phyloP scores from a whole-genome alignment of 768 basidiomycete species.

The Agaricus sinodeliciosus region DNA sequence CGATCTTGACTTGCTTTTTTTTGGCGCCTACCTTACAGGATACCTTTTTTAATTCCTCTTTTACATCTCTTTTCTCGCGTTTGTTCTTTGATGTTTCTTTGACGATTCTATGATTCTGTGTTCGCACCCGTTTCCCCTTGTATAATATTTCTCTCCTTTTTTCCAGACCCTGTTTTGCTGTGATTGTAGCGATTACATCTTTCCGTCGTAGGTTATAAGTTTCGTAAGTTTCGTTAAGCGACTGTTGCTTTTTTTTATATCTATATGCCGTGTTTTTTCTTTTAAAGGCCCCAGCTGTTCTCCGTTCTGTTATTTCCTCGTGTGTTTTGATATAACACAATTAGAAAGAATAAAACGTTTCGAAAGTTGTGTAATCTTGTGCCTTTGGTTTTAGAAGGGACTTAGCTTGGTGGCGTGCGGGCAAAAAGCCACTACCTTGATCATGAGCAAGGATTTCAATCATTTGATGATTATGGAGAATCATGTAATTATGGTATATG shows the following conservation, averaged over 20 bases:
- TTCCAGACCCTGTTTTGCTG: not conserved
- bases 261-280: slow-evolving; percentile 4
- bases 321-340: not conserved
- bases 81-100: not conserved
- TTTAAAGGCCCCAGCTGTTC: not conserved
- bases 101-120: too few relatives aligned
- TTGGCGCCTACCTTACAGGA: not conserved
- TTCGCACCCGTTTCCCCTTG: not conserved
- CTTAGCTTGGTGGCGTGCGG: too few relatives aligned
- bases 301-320: not conserved
- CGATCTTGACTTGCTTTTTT: not conserved
- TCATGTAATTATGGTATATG: too few relatives aligned
- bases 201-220: not conserved
- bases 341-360: slow-evolving; percentile 1
- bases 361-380: not conserved
- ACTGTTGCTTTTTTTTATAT: not conserved
- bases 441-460: too few relatives aligned
- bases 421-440: too few relatives aligned
- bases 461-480: too few relatives aligned
- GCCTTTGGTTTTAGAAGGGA: too few relatives aligned
- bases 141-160: slow-evolving; percentile 7
- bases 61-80: not conserved
- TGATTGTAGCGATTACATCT: slow-evolving; percentile 9
- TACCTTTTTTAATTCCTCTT: not conserved
- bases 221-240: not conserved